Base-by-base conservation (phyloP, 2,329 filamentous ascomycete genomes). In the Arthroderma sp. region DNA sequence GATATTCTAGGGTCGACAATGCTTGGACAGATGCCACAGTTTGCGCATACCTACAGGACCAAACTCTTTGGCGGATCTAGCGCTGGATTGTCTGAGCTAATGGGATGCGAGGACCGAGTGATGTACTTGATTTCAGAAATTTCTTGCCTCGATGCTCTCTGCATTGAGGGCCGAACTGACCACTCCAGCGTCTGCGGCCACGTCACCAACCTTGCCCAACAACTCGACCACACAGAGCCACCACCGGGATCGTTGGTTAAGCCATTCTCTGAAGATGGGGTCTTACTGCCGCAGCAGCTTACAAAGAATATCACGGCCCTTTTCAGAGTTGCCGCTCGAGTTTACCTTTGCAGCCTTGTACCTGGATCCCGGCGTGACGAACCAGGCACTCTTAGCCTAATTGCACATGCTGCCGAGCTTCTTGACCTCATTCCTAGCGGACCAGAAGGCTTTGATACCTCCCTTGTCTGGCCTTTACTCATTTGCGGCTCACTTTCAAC, bases 91-190 rank as follows among this genome's bases (percentile, higher is more conserved):
- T 84, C 86, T 56, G 90, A 95, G 75, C 81, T 97, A 55, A 97
- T 97, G 91, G 93, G 93, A 64, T 97, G 93, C 71, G 91, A 97
- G 62, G 93, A 98, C 73, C 84, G 85, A 21, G 87, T 97, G 73
- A 96, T 98, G 90, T 97, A 95, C 72, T 79, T 97, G 66, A 95
- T 98, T 70, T 95, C 90, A 1, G 93, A 98, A 74, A 95, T 97
- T 66, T 88, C 91, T 56, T 97, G 93, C 72, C 83, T 98, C 56
- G 93, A 97, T 71, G 87, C 88, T 2, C 81, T 96, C 62, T 94
- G 93, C 77, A 76, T 78, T 39, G 83, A 87, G 60, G 87, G 87
- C 64, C 89, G 93, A 76, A 65, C 79, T 65, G 87, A 95, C 64
- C 85, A 93, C 67, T 84, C 93, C 62, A 82, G 84, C 54, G 82